These are phyloP conservation scores for Apiospora saccharicola DNA, from an alignment of 2,329 filamentous ascomycete genomes.

Conservation along the genomic window DNA sequence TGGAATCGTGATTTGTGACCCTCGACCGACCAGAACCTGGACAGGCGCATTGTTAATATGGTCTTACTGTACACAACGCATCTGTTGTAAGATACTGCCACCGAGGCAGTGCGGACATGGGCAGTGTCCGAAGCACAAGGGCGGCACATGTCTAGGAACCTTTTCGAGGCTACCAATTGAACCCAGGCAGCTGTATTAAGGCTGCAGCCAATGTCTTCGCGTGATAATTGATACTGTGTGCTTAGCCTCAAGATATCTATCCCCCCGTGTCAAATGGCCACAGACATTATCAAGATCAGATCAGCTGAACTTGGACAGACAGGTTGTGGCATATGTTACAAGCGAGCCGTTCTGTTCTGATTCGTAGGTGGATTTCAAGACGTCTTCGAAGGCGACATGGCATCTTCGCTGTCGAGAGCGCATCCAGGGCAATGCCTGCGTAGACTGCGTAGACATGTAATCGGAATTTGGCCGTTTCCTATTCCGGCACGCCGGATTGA, in stretches of 20 bases:
- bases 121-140: constrained; percentile 14
- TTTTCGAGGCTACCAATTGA: constrained; percentile 14
- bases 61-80: constrained; percentile 16
- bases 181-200: constrained; percentile 12
- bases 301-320: constrained; percentile 3
- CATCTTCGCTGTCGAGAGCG: not conserved
- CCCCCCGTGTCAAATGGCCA: not conserved
- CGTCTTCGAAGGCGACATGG: not conserved
- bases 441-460: not conserved
- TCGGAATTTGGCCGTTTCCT: constrained; percentile 18
- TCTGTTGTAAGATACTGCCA: constrained; percentile 12
- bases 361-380: not conserved
- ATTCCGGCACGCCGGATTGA: constrained; percentile 19
- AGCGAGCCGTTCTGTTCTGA: not conserved
- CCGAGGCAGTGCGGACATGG: constrained; percentile 17
- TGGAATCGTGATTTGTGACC: not conserved
- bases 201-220: constrained; percentile 1
- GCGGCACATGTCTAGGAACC: constrained; percentile 9
- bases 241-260: constrained; percentile 6
- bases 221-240: constrained; percentile 10
- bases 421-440: not conserved
- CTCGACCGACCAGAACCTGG: not conserved
- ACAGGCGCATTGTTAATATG: not conserved
- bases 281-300: constrained; percentile 2
- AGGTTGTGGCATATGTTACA: not conserved